phyloP scores from a whole-genome alignment of 305 asterid genomes.

The Lippia alba region DNA sequence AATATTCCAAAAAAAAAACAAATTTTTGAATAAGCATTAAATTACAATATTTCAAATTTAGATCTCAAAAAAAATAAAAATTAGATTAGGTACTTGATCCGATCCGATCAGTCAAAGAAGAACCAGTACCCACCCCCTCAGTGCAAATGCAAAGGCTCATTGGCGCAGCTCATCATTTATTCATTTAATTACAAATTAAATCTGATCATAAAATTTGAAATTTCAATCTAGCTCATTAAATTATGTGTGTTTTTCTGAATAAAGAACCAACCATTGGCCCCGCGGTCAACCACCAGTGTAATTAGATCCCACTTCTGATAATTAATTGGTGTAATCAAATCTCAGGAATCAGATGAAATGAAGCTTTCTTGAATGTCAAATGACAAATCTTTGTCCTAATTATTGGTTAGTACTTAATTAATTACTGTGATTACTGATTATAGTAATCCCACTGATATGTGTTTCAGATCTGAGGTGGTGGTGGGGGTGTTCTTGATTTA shows the following conservation, averaged over 20 bases:
- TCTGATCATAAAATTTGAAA: constrained; percentile 26
- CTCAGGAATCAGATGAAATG: too few species aligned
- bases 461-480: too few species aligned
- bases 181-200: not conserved
- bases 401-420: too few species aligned
- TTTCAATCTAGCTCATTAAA: constrained; percentile 22
- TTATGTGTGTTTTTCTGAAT: not conserved
- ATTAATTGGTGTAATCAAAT: not conserved
- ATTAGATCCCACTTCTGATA: constrained; percentile 6
- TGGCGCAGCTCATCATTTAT: not conserved
- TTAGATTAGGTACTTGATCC: not conserved
- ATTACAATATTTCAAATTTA: constrained; percentile 15
- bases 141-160: not conserved
- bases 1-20: too few species aligned
- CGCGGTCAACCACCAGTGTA: not conserved
- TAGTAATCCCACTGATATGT: too few species aligned
- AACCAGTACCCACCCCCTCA: constrained; percentile 1
- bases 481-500: too few species aligned
- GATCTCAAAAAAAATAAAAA: not conserved
- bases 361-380: too few species aligned
- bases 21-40: too few species aligned
- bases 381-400: too few species aligned
- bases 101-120: not conserved
- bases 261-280: constrained; percentile 29
- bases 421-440: too few species aligned